Base-by-base conservation (phyloP, 306 rosid genomes). In the Morella rubra region DNA sequence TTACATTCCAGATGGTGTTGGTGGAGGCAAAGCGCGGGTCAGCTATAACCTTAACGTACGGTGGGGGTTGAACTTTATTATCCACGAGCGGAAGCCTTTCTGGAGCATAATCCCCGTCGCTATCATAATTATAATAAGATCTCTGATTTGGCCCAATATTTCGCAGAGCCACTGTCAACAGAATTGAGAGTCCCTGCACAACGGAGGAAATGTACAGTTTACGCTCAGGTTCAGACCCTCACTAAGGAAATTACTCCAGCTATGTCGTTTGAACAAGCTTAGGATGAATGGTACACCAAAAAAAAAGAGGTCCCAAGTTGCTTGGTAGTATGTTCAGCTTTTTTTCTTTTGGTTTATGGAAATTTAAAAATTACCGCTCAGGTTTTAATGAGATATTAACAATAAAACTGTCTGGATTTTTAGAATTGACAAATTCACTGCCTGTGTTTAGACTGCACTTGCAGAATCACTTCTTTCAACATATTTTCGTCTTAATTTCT, bases 71-170 rank as follows among this genome's bases (percentile, higher is more conserved):
- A 59, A 46, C 40, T 9, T 47, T 40, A 55, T 73, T 55, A 64
- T 85, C 76, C 13, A 82, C 44, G 44, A 85, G 82, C 9, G 88
- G 86, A 78, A 82, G 80, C 76, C 84, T 82, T n/a, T 69, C 77
- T 1, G 50, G 51, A 41, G 54, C 20, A 62, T 27, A 79, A 40
- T 79, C 82, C 44, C 73, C 81, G 3, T 79, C 84, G n/a, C 80
- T 79, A 8, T 79, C 88, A 68, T 76, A 75, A 45, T 18, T 83
- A 62, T 69, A 75, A 58, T 12, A 42, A 7, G 18, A 24, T 20
- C 22, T 73, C 22, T 54, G 73, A 45, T 82, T 20, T 37, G 79
- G 73, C 44, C 77, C 77, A 60, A 76, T 12, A 19, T 80, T 80
- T 71, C 75, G 79, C 53, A 85, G 27, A 67, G 71, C 80, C 73